These are phyloP conservation scores for Botrytis cinerea DNA, from an alignment of 2,329 filamentous ascomycete genomes.

Conservation along the genomic window DNA sequence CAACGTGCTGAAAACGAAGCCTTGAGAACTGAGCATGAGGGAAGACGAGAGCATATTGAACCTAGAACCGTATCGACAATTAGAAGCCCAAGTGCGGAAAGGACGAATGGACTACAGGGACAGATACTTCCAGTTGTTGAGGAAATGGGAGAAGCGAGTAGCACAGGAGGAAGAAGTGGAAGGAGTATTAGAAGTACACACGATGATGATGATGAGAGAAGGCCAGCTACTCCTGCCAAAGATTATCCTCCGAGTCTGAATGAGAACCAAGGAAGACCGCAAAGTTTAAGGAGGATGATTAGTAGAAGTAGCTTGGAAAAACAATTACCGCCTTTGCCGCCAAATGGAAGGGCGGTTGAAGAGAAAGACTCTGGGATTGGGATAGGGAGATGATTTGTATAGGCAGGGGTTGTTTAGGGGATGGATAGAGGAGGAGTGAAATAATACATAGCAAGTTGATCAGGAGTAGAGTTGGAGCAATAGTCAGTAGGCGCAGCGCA, in stretches of 20 bases:
- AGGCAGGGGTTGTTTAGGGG: background rate
- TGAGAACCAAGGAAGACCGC: constrained; percentile 13
- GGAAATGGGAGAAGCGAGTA: constrained; percentile 78
- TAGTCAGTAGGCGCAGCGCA: constrained; percentile 5
- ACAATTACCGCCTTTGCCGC: constrained; percentile 58
- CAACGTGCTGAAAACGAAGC: constrained; percentile 39
- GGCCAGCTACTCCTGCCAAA: constrained; percentile 34
- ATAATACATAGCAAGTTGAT: constrained; percentile 1
- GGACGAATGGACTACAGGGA: constrained; percentile 55
- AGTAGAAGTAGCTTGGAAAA: constrained; percentile 63
- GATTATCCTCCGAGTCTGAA: constrained; percentile 27
- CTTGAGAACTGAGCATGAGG: constrained; percentile 40
- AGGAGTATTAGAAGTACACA: constrained; percentile 47
- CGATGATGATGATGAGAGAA: constrained; percentile 35
- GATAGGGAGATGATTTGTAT: background rate
- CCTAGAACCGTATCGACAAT: constrained; percentile 54
- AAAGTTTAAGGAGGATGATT: constrained; percentile 37
- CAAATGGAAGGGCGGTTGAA: constrained; percentile 7
- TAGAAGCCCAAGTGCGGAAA: constrained; percentile 58
- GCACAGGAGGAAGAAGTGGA: constrained; percentile 59
- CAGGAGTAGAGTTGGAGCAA: background rate
- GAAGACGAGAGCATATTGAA: constrained; percentile 38
- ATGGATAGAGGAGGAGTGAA: background rate
- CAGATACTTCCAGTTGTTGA: constrained; percentile 80
- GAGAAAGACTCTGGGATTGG: constrained; percentile 11